A percentile compares a stretch with the other conserved stretches of the same genome.
phyloP scores from a whole-genome alignment of 352 stramenopile species.

The Aphanomyces astaci region DNA sequence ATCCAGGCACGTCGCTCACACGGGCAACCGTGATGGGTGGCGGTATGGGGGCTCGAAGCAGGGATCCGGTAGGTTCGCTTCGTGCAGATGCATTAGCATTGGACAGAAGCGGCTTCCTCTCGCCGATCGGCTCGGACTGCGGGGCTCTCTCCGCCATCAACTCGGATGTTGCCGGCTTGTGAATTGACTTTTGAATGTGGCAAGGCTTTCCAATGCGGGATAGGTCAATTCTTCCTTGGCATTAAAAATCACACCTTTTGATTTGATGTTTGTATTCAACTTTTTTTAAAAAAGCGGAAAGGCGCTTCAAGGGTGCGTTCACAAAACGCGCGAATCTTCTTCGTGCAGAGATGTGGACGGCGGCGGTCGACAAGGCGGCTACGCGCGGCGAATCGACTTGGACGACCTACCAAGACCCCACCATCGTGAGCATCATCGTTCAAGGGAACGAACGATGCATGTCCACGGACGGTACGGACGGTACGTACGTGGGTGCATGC shows the following conservation, averaged over 20 bases:
- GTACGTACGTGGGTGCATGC: too few relatives aligned
- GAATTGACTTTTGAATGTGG: slow-evolving; percentile 8
- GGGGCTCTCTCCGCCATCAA: background rate
- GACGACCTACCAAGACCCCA: too few relatives aligned
- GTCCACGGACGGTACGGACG: too few relatives aligned
- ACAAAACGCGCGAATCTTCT: background rate
- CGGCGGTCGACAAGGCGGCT: background rate
- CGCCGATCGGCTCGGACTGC: background rate
- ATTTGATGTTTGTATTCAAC: background rate
- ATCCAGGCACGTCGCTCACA: background rate
- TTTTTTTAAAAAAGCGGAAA: background rate
- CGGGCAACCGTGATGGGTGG: background rate
- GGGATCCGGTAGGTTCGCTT: background rate
- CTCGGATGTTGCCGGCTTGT: background rate
- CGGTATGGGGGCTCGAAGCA: background rate
- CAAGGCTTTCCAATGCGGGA: background rate
- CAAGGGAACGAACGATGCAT: too few relatives aligned
- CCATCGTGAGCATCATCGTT: too few relatives aligned
- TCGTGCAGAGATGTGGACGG: background rate
- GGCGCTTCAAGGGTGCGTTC: too few relatives aligned
- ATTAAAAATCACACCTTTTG: background rate
- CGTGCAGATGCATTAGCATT: background rate
- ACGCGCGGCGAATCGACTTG: background rate
- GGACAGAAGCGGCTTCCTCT: background rate
- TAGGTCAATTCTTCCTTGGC: background rate